These are phyloP conservation scores for Cladophialophora chaetospira DNA, from an alignment of 2,329 filamentous ascomycete genomes.

Conservation along the genomic window DNA sequence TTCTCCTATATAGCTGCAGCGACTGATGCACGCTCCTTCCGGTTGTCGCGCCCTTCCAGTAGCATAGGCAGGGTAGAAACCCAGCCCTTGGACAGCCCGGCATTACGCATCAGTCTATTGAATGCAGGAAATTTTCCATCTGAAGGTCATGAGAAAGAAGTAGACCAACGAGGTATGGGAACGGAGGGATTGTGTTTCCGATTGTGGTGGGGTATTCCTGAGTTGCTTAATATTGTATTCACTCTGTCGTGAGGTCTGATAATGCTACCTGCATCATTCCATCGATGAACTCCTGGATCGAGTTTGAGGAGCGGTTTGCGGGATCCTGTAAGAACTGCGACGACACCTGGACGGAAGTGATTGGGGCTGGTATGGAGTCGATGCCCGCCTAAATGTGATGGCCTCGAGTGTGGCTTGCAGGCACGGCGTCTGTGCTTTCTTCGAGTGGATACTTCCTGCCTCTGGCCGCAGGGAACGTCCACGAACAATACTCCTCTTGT, in stretches of 20 bases:
- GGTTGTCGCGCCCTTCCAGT: too few species aligned
- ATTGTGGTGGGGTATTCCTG: too few species aligned
- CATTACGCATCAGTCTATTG: too few species aligned
- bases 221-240: too few species aligned
- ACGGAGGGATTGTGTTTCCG: neutral
- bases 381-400: slow-evolving; percentile 1
- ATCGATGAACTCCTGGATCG: neutral
- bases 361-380: neutral
- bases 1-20: too few species aligned
- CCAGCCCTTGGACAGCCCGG: too few species aligned
- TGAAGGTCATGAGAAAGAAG: too few species aligned
- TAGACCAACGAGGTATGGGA: too few species aligned
- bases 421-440: neutral
- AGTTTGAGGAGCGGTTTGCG: neutral
- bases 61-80: too few species aligned
- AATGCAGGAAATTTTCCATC: too few species aligned
- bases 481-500: neutral
- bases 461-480: neutral
- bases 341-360: neutral
- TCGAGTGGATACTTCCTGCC: neutral
- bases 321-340: neutral
- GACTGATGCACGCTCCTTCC: neutral
- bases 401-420: slow-evolving; percentile 18
- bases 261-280: neutral
- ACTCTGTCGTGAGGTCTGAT: too few species aligned